Base-by-base conservation (phyloP, 306 rosid species). In the Ormosia semicastrata region DNA sequence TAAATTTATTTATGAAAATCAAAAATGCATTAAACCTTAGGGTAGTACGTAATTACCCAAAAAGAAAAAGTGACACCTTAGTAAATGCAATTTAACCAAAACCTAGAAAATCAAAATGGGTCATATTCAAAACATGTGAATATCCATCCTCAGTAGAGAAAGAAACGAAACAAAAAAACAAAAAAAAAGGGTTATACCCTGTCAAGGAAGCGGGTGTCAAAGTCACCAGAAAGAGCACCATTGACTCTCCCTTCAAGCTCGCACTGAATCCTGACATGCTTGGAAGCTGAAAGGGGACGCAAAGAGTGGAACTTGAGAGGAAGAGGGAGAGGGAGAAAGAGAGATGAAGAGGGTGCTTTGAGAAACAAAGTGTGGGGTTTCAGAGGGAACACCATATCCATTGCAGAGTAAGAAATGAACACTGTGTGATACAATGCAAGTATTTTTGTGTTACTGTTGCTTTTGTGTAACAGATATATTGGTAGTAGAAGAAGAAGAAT, bases 171-270 rank as follows among this genome's bases (percentile, higher is more conserved):
- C 13, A 24, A 12, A n/a, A 30, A 30, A 54, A 17, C 6, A 32
- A 32, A 11, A 0, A 37, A 15, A 32, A 2, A 0, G 11, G 1
- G 7, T 3, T 18, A 72, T 88, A 94, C 97, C 85, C 97, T 88
- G 86, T 95, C 98, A 15, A 92, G 29, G 84, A 89, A 95, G 74
- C 91, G 98, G 12, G 92, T 79, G 78, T 93, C 97, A 44, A 88
- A 88, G 57, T 92, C 98, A 14, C 89, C 87, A 64, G 95, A 89
- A 50, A 88, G 87, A 82, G 93, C 88, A 43, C 96, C 99, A 77
- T 95, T 95, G 56, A 86, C 72, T 85, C 85, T 88, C 5, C 53
- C 86, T 2, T 95, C 97, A 78, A 93, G 82, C 89, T 95, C 96
- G 79, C 91, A 88, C 30, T 82, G 90, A 76, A 95, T 81, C 49